A percentile compares a stretch with the other conserved stretches of the same genome.
Conservation (phyloP, 441 rosid species). For the Kokia cookei region DNA sequence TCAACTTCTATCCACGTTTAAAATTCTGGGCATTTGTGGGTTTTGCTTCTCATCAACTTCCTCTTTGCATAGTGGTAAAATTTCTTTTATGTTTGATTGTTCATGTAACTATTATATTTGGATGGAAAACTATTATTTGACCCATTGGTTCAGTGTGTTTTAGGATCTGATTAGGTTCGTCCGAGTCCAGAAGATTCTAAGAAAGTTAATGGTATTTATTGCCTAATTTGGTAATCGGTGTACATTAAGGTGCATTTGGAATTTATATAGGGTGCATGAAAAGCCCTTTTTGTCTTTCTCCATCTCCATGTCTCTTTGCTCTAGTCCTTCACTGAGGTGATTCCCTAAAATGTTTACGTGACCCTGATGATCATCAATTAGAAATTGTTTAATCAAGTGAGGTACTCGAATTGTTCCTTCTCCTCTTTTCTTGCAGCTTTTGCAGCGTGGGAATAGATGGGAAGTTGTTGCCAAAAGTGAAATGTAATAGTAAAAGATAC, state of each 20-base stretch:
- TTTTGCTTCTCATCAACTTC: neutral
- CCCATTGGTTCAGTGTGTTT: neutral
- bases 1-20: neutral
- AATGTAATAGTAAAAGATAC: neutral
- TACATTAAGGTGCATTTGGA: neutral
- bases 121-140: neutral
- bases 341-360: neutral
- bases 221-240: neutral
- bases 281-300: neutral
- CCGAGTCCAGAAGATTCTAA: neutral
- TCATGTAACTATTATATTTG: neutral
- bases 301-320: neutral
- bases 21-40: constrained; percentile 6
- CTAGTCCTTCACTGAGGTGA: neutral
- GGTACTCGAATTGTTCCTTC: neutral
- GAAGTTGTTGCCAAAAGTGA: neutral
- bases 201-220: neutral
- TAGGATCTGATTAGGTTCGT: neutral
- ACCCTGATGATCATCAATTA: neutral
- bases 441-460: neutral
- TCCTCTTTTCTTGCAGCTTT: neutral
- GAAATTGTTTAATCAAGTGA: neutral
- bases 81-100: neutral
- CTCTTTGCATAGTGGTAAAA: neutral
- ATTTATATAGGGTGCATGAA: neutral